These are phyloP conservation scores for Malbranchea cinnamomea DNA, from an alignment of 2,329 filamentous ascomycete genomes.

Conservation along the genomic window DNA sequence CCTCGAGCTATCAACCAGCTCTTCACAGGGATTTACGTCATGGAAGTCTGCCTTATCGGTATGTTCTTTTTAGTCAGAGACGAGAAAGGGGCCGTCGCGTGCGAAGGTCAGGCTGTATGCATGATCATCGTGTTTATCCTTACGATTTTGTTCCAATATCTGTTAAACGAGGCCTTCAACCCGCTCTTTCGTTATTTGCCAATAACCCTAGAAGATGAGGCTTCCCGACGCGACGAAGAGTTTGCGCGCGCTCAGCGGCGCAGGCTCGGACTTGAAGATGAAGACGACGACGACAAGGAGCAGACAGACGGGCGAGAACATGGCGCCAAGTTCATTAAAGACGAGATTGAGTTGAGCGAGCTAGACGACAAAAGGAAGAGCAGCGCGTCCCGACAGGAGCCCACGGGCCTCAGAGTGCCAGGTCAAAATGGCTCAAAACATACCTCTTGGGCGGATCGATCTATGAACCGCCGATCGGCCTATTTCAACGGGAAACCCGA, in stretches of 20 bases:
- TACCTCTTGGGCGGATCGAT: conserved; percentile 31
- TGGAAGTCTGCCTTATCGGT: conserved; percentile 81
- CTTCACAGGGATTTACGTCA: conserved; percentile 86
- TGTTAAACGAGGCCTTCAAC: conserved; percentile 69
- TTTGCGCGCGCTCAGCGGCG: conserved; percentile 67
- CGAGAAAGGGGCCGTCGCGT: conserved; percentile 38
- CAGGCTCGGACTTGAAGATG: conserved; percentile 46
- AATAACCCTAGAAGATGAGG: conserved; percentile 91
- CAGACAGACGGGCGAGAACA: conserved; percentile 19
- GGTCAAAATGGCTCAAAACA: conserved; percentile 10
- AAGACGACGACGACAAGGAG: conserved; percentile 36
- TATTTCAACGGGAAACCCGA: conserved; percentile 25
- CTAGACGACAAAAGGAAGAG: conserved; percentile 6
- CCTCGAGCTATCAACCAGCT: conserved; percentile 88
- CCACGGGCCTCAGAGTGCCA: conserved; percentile 9
- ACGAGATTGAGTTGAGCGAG: conserved; percentile 33
- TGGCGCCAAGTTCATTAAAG: conserved; percentile 25
- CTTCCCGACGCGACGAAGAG: conserved; percentile 74
- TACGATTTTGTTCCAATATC: conserved; percentile 62
- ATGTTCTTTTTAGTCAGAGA: conserved; percentile 69
- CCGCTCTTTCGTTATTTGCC: conserved; percentile 81
- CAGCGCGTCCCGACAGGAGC: too few species aligned
- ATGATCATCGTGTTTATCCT: conserved; percentile 65
- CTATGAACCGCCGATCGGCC: conserved; percentile 24
- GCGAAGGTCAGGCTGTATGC: conserved; percentile 61